Conservation (phyloP, 164 flowering plant species). For the Brasenia schreberi region DNA sequence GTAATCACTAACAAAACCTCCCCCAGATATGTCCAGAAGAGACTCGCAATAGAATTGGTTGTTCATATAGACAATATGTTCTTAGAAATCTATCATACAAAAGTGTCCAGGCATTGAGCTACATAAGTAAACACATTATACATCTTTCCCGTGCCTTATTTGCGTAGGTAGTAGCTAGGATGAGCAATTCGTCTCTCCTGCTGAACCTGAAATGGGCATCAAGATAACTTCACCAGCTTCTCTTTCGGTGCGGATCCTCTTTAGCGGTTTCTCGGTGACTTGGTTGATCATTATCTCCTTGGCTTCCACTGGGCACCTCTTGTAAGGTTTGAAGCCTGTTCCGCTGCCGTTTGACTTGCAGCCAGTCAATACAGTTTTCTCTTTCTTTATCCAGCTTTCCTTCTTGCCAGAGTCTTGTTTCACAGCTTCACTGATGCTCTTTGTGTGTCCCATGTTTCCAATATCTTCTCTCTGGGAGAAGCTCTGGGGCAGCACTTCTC, state of each 20-base stretch:
- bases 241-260: constrained; percentile 63
- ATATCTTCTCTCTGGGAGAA: constrained; percentile 52
- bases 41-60: neutral
- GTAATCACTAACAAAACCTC: too few relatives aligned
- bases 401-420: constrained; percentile 3
- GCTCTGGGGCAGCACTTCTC: constrained; percentile 80
- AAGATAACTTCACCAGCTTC: constrained; percentile 36
- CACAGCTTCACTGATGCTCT: neutral
- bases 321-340: constrained; percentile 93
- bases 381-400: constrained; percentile 9
- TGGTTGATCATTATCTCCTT: constrained; percentile 33
- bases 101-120: neutral
- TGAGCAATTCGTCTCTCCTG: neutral
- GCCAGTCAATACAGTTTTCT: neutral
- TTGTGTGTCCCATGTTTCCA: constrained; percentile 16
- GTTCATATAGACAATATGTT: neutral
- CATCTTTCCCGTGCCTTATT: neutral
- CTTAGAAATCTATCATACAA: neutral
- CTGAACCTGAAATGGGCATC: neutral
- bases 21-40: too few relatives aligned
- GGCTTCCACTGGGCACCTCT: constrained; percentile 76
- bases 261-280: constrained; percentile 49
- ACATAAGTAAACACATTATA: neutral
- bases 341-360: constrained; percentile 40
- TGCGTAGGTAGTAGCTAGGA: neutral